Conservation (phyloP, 768 basidiomycete genomes). For the Lentinula aciculospora region DNA sequence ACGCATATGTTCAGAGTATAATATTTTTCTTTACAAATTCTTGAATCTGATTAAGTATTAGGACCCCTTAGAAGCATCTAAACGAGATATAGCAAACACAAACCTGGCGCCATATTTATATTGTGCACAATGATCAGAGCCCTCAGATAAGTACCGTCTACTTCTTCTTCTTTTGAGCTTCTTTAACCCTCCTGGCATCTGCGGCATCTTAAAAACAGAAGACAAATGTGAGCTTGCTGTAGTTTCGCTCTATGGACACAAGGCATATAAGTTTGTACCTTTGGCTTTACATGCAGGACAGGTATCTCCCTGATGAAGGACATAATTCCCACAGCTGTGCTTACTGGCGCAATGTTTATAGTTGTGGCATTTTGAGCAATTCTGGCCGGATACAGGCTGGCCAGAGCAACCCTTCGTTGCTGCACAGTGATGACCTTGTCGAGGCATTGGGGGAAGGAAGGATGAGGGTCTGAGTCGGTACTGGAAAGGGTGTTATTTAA, state of each 20-base stretch:
- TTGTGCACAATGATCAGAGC: no score
- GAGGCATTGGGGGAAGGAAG: not conserved
- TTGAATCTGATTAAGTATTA: no score
- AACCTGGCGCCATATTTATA: no score
- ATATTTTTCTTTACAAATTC: no score
- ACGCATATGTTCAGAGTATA: no score
- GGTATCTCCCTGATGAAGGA: not conserved
- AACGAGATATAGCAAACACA: no score
- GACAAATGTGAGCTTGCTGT: not conserved
- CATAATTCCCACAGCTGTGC: not conserved
- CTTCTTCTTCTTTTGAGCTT: not conserved
- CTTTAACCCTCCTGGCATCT: not conserved
- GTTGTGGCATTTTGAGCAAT: not conserved
- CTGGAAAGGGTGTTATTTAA: no score
- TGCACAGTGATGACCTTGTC: not conserved
- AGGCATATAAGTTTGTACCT: not conserved
- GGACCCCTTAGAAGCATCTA: no score
- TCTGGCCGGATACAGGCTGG: not conserved
- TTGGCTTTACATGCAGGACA: not conserved
- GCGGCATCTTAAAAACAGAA: not conserved
- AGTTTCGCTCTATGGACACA: not conserved
- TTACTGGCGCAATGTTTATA: not conserved
- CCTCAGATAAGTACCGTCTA: not conserved
- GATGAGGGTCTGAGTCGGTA: no score
- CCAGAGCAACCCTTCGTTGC: not conserved